phyloP scores from a whole-genome alignment of 2,329 filamentous ascomycete genomes.

The Metarhizium rileyi region DNA sequence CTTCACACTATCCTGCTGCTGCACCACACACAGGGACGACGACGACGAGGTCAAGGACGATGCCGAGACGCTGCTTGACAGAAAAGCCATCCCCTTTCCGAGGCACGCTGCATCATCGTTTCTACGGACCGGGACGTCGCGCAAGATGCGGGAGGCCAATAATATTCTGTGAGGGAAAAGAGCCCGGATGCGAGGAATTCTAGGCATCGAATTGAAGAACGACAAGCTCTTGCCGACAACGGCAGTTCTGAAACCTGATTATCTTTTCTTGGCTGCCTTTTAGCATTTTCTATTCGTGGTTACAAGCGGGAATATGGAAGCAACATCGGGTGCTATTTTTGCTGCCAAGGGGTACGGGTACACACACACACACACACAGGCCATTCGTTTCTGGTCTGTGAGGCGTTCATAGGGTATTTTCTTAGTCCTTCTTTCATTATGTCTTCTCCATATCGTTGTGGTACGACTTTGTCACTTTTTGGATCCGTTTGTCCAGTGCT shows the following conservation, averaged over 20 bases:
- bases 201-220: neutral
- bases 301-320: neutral
- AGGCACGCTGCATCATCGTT: constrained; percentile 32
- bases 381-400: neutral
- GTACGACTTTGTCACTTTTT: neutral
- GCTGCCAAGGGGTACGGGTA: neutral
- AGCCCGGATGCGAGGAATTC: neutral
- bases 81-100: constrained; percentile 16
- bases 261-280: neutral
- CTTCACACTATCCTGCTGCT: constrained; percentile 7
- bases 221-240: neutral
- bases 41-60: constrained; percentile 16
- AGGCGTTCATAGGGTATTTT: neutral
- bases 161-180: constrained; percentile 17
- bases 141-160: constrained; percentile 27
- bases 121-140: constrained; percentile 31
- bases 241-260: neutral
- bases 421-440: too few species aligned
- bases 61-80: constrained; percentile 4
- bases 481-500: neutral
- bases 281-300: neutral
- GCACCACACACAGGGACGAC: constrained; percentile 9
- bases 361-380: neutral
- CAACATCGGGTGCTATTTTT: neutral
- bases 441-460: neutral